Percentiles rank a stretch among this genome's conserved stretches.
These are phyloP conservation scores for Trichoderma sp. DNA, from an alignment of 2,329 filamentous ascomycete species.

Conservation along the genomic window DNA sequence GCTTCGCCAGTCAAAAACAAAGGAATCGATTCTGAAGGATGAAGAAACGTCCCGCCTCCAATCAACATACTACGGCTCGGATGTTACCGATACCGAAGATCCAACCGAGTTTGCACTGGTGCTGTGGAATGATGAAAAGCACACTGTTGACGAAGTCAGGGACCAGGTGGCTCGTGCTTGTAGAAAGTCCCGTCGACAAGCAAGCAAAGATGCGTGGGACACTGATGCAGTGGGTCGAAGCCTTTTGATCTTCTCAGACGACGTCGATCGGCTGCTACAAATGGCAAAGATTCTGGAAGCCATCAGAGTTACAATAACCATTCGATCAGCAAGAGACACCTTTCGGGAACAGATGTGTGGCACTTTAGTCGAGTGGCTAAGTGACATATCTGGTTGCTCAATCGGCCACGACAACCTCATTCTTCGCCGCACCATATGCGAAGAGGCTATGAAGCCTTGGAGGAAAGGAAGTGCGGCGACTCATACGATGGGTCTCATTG, in stretches of 20 bases:
- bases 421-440: constrained; percentile 80
- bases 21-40: constrained; percentile 78
- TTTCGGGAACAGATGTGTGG: constrained; percentile 98
- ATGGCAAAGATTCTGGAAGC: constrained; percentile 90
- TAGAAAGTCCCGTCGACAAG: constrained; percentile 69
- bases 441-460: constrained; percentile 90
- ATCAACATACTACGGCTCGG: constrained; percentile 70
- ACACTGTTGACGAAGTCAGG: constrained; percentile 88
- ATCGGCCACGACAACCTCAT: constrained; percentile 80
- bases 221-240: constrained; percentile 87
- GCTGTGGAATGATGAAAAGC: constrained; percentile 98
- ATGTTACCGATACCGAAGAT: constrained; percentile 44
- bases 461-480: constrained; percentile 79
- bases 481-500: constrained; percentile 61
- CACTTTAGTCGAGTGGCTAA: constrained; percentile 95
- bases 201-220: constrained; percentile 77
- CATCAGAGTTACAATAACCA: constrained; percentile 94
- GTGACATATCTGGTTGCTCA: constrained; percentile 87
- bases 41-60: constrained; percentile 78
- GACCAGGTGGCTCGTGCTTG: constrained; percentile 92
- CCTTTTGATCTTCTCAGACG: constrained; percentile 74
- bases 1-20: constrained; percentile 81
- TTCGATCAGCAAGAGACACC: constrained; percentile 89
- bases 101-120: constrained; percentile 76
- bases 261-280: constrained; percentile 72